Evolutionary conservation across 179 eudicot species (phyloP), one percentile per base, ranked within the genome.

Genomic region (Patellifolia procumbens): DNA sequence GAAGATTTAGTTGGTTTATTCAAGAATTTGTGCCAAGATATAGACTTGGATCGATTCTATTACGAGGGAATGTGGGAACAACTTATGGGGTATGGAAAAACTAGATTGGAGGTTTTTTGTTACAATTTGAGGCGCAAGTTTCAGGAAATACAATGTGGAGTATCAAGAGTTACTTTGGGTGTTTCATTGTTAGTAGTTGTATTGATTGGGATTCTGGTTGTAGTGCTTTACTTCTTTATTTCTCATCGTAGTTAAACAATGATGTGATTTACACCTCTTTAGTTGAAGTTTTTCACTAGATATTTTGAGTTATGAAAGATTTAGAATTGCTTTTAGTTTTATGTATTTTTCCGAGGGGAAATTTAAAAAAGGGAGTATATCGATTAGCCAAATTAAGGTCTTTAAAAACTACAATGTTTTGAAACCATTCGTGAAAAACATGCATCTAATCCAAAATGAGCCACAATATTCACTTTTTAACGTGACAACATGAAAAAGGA

Each of bases 1-100:
- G 83, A 75, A 32, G 84, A 86, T 7, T 70, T 90, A n/a, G 53
- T 81, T 39, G 9, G 12, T 20, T 5, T 90, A 32, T 85, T 88
- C 67, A 62, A 72, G 80, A 83, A 75, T 28, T 61, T 90, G 52
- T 74, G 65, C 7, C 74, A 81, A 46, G 72, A 80, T 39, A 26
- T 87, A 26, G 81, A 84, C 6, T 74, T 64, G 52, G 78, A 83
- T 10, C 83, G 80, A 19, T 87, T 85, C 22, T 87, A 78, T 77
- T 88, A 87, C 4, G 82, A 75, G 8, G 87, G 86, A 8, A 53
- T 84, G 64, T 81, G 86, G 77, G 84, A 87, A 24, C 52, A 83
- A 61, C 39, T 85, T 26, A 69, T 45, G 43, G 66, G 37, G 26
- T 70, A 75, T 58, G 71, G 64, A 65, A 78, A 61, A 63, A 81